Percentiles rank a stretch among this genome's conserved stretches.
Conservation (phyloP, 108 stramenopile species). For the Pseudonitzschia pungens region DNA sequence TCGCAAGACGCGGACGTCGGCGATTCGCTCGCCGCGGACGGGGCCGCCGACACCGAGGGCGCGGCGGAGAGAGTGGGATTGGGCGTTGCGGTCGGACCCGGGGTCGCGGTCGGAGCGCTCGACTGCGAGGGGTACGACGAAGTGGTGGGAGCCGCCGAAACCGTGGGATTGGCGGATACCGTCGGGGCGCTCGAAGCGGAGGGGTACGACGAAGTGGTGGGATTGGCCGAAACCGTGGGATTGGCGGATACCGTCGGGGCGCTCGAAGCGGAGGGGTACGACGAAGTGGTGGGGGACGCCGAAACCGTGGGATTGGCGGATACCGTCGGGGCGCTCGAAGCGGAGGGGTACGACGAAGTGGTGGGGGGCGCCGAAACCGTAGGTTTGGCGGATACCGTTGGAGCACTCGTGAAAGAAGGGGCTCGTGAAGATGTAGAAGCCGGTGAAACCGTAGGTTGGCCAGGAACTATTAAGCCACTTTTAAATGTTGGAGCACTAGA, state of each 20-base stretch:
- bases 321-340: too few relatives aligned
- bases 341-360: not conserved
- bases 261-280: not conserved
- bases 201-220: not conserved
- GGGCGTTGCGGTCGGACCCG: not conserved
- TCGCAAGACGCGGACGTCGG: not conserved
- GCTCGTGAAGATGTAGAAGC: not conserved
- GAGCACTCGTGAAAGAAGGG: not conserved
- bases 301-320: not conserved
- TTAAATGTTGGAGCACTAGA: too few relatives aligned
- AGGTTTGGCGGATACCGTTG: not conserved
- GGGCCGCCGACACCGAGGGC: not conserved
- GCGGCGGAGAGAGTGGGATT: not conserved
- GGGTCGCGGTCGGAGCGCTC: conserved; percentile 16
- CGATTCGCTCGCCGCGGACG: not conserved
- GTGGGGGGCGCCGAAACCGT: not conserved
- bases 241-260: not conserved
- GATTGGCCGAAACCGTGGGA: not conserved
- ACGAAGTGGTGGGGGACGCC: not conserved
- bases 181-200: not conserved
- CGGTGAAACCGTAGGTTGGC: too few relatives aligned
- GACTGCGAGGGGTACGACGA: not conserved
- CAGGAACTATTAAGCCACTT: too few relatives aligned
- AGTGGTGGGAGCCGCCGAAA: not conserved
- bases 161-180: not conserved